These are phyloP conservation scores for Sordariomycetes sp. DNA, from an alignment of 2,329 filamentous ascomycete genomes.

Conservation along the genomic window DNA sequence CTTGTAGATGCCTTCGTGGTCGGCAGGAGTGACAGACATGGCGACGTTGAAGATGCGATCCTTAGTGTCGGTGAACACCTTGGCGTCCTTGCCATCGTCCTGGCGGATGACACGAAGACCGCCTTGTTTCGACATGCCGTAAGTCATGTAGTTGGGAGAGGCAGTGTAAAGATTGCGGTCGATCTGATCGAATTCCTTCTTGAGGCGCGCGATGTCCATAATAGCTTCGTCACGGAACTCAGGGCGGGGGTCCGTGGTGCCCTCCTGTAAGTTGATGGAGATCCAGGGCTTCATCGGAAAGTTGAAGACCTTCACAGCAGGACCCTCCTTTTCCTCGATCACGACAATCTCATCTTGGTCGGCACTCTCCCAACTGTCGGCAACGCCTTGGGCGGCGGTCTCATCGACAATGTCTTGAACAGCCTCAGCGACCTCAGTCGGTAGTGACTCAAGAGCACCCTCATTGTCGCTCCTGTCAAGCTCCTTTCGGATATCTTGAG, in stretches of 20 bases:
- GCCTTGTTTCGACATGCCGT: conserved; percentile 87
- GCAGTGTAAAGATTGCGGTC: conserved; percentile 89
- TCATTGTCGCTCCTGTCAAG: conserved; percentile 45
- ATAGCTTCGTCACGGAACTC: conserved; percentile 70
- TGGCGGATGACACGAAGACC: conserved; percentile 91
- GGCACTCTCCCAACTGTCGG: conserved; percentile 88
- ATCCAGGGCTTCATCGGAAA: conserved; percentile 97
- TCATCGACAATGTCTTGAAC: conserved; percentile 43
- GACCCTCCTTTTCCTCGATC: conserved; percentile 56
- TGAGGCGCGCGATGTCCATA: conserved; percentile 86
- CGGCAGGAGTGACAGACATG: conserved; percentile 59
- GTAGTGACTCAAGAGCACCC: conserved; percentile 38
- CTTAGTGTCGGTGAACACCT: conserved; percentile 82
- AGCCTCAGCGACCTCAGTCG: conserved; percentile 31
- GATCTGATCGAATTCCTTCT: conserved; percentile 97
- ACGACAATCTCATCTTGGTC: conserved; percentile 60
- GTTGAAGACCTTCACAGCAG: conserved; percentile 75
- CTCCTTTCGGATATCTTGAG: conserved; percentile 40
- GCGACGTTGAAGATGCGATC: conserved; percentile 94
- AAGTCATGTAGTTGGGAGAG: conserved; percentile 84
- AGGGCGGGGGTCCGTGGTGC: conserved; percentile 45
- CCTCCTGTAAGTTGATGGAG: conserved; percentile 65
- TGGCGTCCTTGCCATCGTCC: conserved; percentile 83
- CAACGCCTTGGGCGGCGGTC: conserved; percentile 38
- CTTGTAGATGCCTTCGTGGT: conserved; percentile 47